Evolutionary conservation across 176 grass and related monocot species (phyloP).

Genomic region (Pharus latifolius): DNA sequence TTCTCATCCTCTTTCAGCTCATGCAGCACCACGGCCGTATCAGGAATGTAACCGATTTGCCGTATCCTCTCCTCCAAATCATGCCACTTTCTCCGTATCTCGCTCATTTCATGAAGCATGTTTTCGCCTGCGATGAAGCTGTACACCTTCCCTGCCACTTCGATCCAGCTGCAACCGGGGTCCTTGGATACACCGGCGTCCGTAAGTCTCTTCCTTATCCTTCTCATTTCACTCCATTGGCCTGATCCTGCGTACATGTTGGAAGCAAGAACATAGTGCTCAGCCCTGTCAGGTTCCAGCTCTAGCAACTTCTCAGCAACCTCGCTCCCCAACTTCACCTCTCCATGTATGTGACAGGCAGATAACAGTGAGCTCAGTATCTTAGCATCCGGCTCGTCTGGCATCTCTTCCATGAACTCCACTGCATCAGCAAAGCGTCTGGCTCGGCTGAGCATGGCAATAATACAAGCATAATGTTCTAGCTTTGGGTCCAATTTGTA

Average conservation of each 20-base stretch:
- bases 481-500: slow-evolving; percentile 21
- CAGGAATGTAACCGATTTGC: slow-evolving; percentile 27
- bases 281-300: slow-evolving; percentile 47
- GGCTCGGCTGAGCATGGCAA: slow-evolving; percentile 47
- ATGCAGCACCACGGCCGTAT: slow-evolving; percentile 38
- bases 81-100: slow-evolving; percentile 32
- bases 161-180: slow-evolving; percentile 61
- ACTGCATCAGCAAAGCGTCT: slow-evolving; percentile 31
- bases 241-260: slow-evolving; percentile 39
- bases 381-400: slow-evolving; percentile 32
- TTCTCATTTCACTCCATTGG: slow-evolving; percentile 40
- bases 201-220: slow-evolving; percentile 40
- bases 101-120: slow-evolving; percentile 22
- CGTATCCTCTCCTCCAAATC: slow-evolving; percentile 33
- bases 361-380: slow-evolving; percentile 43
- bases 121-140: slow-evolving; percentile 47
- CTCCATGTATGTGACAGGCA: slow-evolving; percentile 46
- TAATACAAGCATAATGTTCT: slow-evolving; percentile 37
- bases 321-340: slow-evolving; percentile 32
- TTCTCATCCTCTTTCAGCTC: slow-evolving; percentile 44
- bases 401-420: slow-evolving; percentile 42
- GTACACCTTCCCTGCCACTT: slow-evolving; percentile 37
- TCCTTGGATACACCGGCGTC: slow-evolving; percentile 42
- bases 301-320: slow-evolving; percentile 28
- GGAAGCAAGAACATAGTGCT: slow-evolving; percentile 61